A percentile compares a stretch with the other conserved stretches of the same genome.
These are phyloP conservation scores for Eucalyptus lansdowneana DNA, from an alignment of 345 rosid species.

Conservation along the genomic window DNA sequence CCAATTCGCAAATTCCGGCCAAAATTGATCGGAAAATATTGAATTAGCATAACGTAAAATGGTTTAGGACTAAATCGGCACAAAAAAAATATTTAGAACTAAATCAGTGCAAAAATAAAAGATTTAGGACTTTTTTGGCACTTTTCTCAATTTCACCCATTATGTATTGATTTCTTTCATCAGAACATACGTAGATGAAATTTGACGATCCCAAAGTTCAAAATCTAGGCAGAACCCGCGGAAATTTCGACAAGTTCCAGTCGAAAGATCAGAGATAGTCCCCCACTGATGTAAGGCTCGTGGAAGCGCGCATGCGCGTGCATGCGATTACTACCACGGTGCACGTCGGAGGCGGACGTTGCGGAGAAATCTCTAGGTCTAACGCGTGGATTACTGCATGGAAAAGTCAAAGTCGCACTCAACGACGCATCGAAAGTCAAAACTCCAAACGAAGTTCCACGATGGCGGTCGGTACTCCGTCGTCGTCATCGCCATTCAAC, in stretches of 20 bases:
- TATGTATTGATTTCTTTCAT: background rate
- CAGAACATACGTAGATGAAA: background rate
- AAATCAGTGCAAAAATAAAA: fast-evolving
- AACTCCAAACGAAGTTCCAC: background rate
- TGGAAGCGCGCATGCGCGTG: background rate
- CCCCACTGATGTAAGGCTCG: background rate
- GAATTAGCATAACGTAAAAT: fast-evolving
- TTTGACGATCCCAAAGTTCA: background rate
- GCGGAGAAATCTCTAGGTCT: background rate
- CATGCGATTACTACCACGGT: background rate
- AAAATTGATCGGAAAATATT: fast-evolving
- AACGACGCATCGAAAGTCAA: background rate
- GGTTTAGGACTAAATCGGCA: too few relatives aligned
- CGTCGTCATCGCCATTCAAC: background rate
- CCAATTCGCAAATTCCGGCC: fast-evolving
- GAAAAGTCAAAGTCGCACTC: background rate
- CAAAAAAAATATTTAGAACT: too few relatives aligned
- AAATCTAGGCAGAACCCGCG: background rate
- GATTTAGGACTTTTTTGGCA: fast-evolving
- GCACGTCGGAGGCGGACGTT: background rate
- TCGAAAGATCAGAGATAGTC: background rate
- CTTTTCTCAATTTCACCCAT: too few relatives aligned
- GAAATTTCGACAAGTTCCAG: background rate
- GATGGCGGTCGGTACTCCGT: background rate
- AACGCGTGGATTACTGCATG: background rate